phyloP scores from a whole-genome alignment of 208 protist species.

The Angomonas deanei region DNA sequence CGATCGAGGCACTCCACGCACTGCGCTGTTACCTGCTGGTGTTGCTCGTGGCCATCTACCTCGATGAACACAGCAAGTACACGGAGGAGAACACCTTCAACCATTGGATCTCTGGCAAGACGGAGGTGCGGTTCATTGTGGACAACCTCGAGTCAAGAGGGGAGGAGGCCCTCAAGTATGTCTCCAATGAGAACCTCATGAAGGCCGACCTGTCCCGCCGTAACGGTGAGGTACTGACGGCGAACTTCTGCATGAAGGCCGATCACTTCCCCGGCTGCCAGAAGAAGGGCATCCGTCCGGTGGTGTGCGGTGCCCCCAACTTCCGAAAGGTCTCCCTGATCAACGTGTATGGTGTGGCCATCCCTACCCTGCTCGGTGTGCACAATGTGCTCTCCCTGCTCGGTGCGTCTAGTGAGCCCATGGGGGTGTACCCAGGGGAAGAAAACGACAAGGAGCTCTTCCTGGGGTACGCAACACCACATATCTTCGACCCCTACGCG shows the following conservation, averaged over 20 bases:
- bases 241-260: conserved; percentile 85
- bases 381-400: conserved; percentile 86
- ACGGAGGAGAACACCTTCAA: conserved; percentile 45
- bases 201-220: conserved; percentile 64
- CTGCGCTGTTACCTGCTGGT: conserved; percentile 81
- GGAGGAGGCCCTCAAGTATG: conserved; percentile 65
- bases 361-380: conserved; percentile 75
- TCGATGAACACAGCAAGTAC: conserved; percentile 51
- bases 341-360: conserved; percentile 86
- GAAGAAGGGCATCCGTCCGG: conserved; percentile 81
- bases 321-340: conserved; percentile 78
- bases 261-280: conserved; percentile 88
- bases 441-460: conserved; percentile 75
- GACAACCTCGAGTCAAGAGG: conserved; percentile 55
- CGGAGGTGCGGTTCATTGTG: conserved; percentile 78
- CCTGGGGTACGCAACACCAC: conserved; percentile 69
- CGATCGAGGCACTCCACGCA: conserved; percentile 51
- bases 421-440: conserved; percentile 63
- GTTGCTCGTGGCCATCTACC: conserved; percentile 72
- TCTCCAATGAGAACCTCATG: conserved; percentile 60
- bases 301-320: conserved; percentile 81
- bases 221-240: conserved; percentile 76
- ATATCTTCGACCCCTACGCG: conserved; percentile 76
- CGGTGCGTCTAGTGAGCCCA: conserved; percentile 60
- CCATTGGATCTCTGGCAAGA: conserved; percentile 52